Conservation (phyloP, 305 asterid species). For the Solanum aculeatissimum region DNA sequence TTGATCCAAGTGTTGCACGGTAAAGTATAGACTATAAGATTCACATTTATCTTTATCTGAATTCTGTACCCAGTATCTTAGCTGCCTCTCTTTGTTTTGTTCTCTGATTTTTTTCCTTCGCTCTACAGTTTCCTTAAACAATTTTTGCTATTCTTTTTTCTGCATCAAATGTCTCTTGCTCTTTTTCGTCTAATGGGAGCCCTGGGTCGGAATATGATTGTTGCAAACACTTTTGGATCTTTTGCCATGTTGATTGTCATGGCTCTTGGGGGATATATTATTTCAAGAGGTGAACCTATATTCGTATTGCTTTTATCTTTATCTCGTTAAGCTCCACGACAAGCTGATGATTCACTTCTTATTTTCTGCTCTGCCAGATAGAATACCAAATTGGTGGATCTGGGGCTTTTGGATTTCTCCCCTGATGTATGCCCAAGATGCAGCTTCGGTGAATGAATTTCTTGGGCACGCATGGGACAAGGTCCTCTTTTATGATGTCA, state of each 20-base stretch:
- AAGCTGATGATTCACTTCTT: conserved; percentile 8
- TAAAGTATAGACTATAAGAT: conserved; percentile 11
- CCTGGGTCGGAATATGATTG: conserved; percentile 90
- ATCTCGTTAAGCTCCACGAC: neutral
- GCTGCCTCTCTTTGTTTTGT: neutral
- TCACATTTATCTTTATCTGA: neutral
- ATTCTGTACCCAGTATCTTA: neutral
- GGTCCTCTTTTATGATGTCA: conserved; percentile 28
- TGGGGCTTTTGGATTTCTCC: conserved; percentile 99
- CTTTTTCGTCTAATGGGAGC: conserved; percentile 93
- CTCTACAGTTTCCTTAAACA: conserved; percentile 70
- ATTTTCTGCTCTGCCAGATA: conserved; percentile 38
- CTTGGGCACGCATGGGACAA: conserved; percentile 90
- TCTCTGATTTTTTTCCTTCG: neutral
- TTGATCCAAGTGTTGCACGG: conserved; percentile 84
- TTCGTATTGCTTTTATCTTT: neutral
- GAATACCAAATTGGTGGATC: conserved; percentile 92
- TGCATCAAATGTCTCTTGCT: conserved; percentile 85
- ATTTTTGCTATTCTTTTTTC: conserved; percentile 67
- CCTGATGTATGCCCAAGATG: conserved; percentile 85
- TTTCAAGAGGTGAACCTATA: conserved; percentile 69
- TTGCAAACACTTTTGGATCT: conserved; percentile 94
- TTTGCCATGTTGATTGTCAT: conserved; percentile 90
- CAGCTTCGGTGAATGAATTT: conserved; percentile 91
- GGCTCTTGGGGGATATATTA: conserved; percentile 91